Base-by-base conservation (phyloP, 2,329 filamentous ascomycete species). In the Fusarium annulatum region DNA sequence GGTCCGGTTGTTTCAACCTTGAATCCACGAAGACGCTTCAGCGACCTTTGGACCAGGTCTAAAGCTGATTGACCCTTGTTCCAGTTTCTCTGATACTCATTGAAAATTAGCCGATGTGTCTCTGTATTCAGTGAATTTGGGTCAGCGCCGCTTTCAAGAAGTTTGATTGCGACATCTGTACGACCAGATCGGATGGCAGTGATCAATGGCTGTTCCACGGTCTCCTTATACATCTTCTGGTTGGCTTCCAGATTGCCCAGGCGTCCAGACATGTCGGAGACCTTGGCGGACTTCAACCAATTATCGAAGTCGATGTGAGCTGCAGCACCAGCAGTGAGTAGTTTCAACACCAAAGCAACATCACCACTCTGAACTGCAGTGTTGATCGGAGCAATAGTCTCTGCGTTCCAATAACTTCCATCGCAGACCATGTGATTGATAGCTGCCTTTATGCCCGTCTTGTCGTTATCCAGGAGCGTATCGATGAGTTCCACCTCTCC, bases 81-180 rank as follows among this genome's bases (percentile, higher is more conserved):
- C 61, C 84, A 82, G 4, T 71, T 64, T n/a, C 81, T 78, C 38
- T 68, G 58, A 66, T 78, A 82, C 16, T 79, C 68, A 16, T 82
- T 74, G 5, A 77, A 58, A 34, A 87, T 76, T 2, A 86, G 65
- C 3, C 79, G 62, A 43, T 84, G 76, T 5, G 84, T 82, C 2
- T 71, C 63, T 3, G 77, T 79, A 0, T 88, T 88, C 43, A 94
- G 75, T 0, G 86, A 85, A 70, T 93, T 93, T 1, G 90, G 86
- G 80, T 95, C 88, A 7, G 88, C 92, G 3, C 93, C 93, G 21
- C 84, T 84, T 21, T 88, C 82, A 3, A 97, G 79, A 6, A 97
- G 85, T 45, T 87, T 83, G 8, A 89, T 76, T 2, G 89, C 89
- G 10, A 90, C 78, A 2, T 85, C 82, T 0, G 84, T 82, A 42